Conservation (phyloP, 768 basidiomycete species). For the Boletus rex-veris region DNA sequence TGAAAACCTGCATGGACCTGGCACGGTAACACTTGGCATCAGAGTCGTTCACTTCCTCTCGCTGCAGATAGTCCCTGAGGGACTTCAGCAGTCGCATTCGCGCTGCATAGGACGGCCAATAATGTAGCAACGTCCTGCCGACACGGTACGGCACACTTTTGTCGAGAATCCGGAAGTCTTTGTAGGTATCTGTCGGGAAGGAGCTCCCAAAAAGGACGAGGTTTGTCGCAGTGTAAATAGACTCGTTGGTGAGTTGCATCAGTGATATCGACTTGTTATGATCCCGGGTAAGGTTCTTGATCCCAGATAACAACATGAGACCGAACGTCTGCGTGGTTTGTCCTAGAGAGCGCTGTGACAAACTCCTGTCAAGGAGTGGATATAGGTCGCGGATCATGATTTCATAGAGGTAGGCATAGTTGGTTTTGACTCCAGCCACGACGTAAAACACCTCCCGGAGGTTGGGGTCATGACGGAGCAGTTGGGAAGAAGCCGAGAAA, state of each 20-base stretch:
- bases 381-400: slow-evolving; percentile 20
- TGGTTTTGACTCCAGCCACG: slow-evolving; percentile 10
- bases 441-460: slow-evolving; percentile 10
- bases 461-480: slow-evolving; percentile 12
- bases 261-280: slow-evolving; percentile 9
- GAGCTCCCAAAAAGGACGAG: slow-evolving; percentile 15
- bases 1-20: slow-evolving; percentile 18
- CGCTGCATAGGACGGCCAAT: slow-evolving; percentile 15
- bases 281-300: slow-evolving; percentile 5
- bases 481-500: background rate
- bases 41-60: background rate
- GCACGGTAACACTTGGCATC: slow-evolving; percentile 6
- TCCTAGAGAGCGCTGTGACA: slow-evolving; percentile 14
- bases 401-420: slow-evolving; percentile 6
- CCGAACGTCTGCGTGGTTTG: slow-evolving; percentile 14
- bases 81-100: slow-evolving; percentile 5
- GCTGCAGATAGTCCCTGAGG: slow-evolving; percentile 14
- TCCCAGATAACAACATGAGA: slow-evolving; percentile 4
- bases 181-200: slow-evolving; percentile 20
- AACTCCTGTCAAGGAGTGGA: slow-evolving; percentile 19
- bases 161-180: slow-evolving; percentile 18
- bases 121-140: slow-evolving; percentile 8
- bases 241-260: slow-evolving; percentile 12
- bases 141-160: slow-evolving; percentile 21
- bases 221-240: slow-evolving; percentile 19